Percentiles rank a stretch among this genome's conserved stretches.
phyloP scores from a whole-genome alignment of 441 rosid genomes.

The Erodium chrysanthum region DNA sequence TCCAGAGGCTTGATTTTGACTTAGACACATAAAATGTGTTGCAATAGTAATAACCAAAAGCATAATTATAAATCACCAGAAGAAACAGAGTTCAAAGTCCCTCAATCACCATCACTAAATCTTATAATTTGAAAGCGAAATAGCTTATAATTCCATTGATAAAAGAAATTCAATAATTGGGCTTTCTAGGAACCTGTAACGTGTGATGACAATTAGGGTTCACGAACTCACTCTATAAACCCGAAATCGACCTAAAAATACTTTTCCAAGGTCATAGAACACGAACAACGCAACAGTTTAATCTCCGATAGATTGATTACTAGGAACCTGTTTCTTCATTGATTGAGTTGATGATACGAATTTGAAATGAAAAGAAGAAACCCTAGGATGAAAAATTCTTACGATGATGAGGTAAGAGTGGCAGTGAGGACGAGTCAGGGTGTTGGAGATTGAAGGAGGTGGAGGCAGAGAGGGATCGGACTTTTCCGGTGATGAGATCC shows the following conservation, averaged over 20 bases:
- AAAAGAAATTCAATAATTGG: neutral
- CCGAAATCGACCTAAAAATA: neutral
- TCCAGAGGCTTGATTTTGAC: neutral
- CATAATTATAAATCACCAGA: neutral
- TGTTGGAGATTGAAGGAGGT: neutral
- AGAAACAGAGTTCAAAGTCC: neutral
- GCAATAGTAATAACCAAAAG: neutral
- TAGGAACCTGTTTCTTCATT: neutral
- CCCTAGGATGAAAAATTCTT: neutral
- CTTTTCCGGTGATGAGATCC: slow-evolving; percentile 54
- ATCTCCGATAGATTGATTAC: neutral
- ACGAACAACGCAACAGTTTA: neutral
- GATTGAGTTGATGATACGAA: neutral
- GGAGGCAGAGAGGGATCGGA: slow-evolving; percentile 19
- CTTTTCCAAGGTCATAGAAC: neutral
- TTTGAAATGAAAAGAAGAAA: no score
- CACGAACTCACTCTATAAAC: neutral
- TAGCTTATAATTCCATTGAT: no score
- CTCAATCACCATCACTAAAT: neutral
- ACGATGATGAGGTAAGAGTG: neutral
- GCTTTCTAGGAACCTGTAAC: neutral
- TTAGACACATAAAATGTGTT: neutral
- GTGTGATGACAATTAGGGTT: neutral
- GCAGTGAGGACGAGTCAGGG: neutral
- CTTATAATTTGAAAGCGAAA: neutral